phyloP scores from a whole-genome alignment of 2,329 filamentous ascomycete species.

The Pseudocercospora crystallina region DNA sequence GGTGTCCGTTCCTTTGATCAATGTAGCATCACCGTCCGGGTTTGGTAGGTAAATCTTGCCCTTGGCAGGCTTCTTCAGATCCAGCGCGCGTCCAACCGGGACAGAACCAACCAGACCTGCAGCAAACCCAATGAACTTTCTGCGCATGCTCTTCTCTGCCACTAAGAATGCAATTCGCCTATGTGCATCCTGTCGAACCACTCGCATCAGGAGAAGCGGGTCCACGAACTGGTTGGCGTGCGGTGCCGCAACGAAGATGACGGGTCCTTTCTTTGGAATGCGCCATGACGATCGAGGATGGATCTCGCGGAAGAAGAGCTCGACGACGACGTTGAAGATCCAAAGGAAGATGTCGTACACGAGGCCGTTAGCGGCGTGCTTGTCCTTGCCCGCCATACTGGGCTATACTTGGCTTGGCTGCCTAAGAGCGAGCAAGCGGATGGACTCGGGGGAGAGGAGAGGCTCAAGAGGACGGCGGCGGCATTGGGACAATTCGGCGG shows the following conservation, averaged over 20 bases:
- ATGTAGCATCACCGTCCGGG: slow-evolving; percentile 76
- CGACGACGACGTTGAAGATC: slow-evolving; percentile 77
- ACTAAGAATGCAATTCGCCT: slow-evolving; percentile 90
- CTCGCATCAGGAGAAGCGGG: slow-evolving; percentile 87
- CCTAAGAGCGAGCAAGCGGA: no score
- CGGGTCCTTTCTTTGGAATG: slow-evolving; percentile 80
- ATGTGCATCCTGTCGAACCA: slow-evolving; percentile 79
- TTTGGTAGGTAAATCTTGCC: slow-evolving; percentile 88
- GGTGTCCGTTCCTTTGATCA: slow-evolving; percentile 77
- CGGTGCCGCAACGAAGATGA: slow-evolving; percentile 94
- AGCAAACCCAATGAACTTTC: slow-evolving; percentile 82
- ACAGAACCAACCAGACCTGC: slow-evolving; percentile 84
- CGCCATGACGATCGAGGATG: slow-evolving; percentile 95
- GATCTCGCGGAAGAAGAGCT: slow-evolving; percentile 97
- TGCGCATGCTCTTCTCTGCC: slow-evolving; percentile 90
- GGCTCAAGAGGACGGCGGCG: no score
- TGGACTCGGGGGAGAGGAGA: no score
- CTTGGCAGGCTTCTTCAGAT: slow-evolving; percentile 74
- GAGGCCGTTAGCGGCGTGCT: slow-evolving; percentile 28
- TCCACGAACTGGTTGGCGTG: slow-evolving; percentile 99
- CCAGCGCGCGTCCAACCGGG: slow-evolving; percentile 89
- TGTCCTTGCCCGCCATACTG: slow-evolving; percentile 18
- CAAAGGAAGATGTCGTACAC: slow-evolving; percentile 74
- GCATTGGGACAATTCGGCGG: no score
- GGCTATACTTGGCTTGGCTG: no score